Evolutionary conservation across 345 rosid species (phyloP).

Genomic region (Camelina sativa): DNA sequence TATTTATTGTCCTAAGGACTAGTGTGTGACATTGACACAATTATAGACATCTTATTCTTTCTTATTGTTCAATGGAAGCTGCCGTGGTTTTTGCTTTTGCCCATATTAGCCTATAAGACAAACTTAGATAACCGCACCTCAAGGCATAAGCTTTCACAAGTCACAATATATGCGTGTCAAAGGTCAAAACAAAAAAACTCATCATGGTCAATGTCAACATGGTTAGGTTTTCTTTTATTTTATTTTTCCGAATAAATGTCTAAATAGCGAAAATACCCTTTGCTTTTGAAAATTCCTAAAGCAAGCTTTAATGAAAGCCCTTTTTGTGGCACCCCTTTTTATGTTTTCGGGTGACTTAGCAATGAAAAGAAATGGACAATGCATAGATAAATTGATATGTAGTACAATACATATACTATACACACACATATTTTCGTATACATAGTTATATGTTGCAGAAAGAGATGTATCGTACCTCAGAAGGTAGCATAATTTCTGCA

Average conservation of each 20-base stretch:
- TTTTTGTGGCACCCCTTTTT: constrained; percentile 48
- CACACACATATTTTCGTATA: background rate
- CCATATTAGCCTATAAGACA: constrained; percentile 24
- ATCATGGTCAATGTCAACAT: constrained; percentile 45
- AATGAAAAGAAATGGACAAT: constrained; percentile 37
- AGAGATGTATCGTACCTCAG: constrained; percentile 66
- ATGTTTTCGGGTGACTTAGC: constrained; percentile 36
- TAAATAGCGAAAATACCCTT: constrained; percentile 47
- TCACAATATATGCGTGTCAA: constrained; percentile 34
- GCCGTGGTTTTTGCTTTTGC: constrained; percentile 31
- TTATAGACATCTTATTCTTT: background rate
- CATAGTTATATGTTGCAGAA: constrained; percentile 38
- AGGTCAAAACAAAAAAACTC: constrained; percentile 42
- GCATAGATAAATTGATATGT: constrained; percentile 12
- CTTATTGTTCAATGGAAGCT: constrained; percentile 24
- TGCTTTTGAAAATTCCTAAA: constrained; percentile 43
- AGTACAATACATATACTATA: background rate
- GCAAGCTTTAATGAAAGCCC: constrained; percentile 46
- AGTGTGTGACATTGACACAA: constrained; percentile 28
- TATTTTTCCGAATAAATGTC: constrained; percentile 20
- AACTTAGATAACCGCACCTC: constrained; percentile 46
- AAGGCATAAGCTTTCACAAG: constrained; percentile 43
- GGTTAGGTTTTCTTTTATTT: constrained; percentile 43
- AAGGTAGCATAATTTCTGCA: constrained; percentile 58
- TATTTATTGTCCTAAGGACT: constrained; percentile 23